phyloP scores from a whole-genome alignment of 208 protist genomes.

The Crithidia bombi region DNA sequence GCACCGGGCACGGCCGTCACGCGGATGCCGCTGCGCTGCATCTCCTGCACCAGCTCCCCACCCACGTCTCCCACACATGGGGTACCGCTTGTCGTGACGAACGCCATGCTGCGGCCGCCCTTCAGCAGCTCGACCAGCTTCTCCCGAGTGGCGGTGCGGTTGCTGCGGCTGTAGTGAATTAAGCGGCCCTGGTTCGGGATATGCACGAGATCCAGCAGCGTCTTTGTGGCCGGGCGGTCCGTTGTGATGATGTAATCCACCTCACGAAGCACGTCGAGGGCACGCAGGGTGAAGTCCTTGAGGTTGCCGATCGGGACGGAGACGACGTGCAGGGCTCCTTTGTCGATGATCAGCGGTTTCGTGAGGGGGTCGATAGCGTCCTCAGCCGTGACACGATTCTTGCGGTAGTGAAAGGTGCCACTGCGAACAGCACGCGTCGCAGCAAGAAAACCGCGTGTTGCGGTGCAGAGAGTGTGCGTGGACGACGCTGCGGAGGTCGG shows the following conservation, averaged over 20 bases:
- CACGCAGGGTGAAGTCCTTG: slow-evolving; percentile 90
- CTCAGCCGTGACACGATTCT: slow-evolving; percentile 48
- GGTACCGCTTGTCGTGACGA: slow-evolving; percentile 87
- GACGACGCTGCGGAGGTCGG: not conserved
- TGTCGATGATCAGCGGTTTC: slow-evolving; percentile 79
- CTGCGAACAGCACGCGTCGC: slow-evolving; percentile 6
- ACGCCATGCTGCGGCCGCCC: slow-evolving; percentile 89
- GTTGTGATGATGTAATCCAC: slow-evolving; percentile 92
- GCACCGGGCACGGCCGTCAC: slow-evolving; percentile 85
- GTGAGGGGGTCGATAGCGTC: slow-evolving; percentile 85
- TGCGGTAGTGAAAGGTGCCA: slow-evolving; percentile 67
- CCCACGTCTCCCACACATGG: slow-evolving; percentile 90
- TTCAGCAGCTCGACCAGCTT: slow-evolving; percentile 87
- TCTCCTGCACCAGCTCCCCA: slow-evolving; percentile 78
- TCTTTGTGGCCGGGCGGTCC: slow-evolving; percentile 82
- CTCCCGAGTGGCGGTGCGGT: slow-evolving; percentile 59
- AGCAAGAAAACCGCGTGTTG: slow-evolving; percentile 15
- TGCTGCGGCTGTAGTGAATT: slow-evolving; percentile 86
- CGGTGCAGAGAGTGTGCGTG: not conserved
- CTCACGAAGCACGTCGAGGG: slow-evolving; percentile 78
- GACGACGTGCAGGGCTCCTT: slow-evolving; percentile 81
- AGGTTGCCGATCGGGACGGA: slow-evolving; percentile 92
- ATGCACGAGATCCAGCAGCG: slow-evolving; percentile 84
- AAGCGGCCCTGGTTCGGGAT: slow-evolving; percentile 81
- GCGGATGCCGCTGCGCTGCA: slow-evolving; percentile 78